Conservation (phyloP, 148 eudicot species). For the Vaccinium vitisidaea region DNA sequence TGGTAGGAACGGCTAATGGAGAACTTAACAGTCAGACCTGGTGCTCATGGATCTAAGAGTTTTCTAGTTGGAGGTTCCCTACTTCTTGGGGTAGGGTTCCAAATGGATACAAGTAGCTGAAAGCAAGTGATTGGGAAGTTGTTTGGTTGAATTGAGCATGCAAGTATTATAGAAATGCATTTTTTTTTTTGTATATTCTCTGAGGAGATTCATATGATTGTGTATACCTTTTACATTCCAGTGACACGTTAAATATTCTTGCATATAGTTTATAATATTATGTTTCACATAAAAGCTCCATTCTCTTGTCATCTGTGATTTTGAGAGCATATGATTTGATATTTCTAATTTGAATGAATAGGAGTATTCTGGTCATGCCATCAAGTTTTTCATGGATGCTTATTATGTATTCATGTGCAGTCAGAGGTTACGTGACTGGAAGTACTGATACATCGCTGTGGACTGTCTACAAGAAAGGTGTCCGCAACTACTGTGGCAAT, state of each 20-base stretch:
- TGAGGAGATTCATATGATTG: no score
- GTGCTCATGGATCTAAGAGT: neutral
- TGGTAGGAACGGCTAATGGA: neutral
- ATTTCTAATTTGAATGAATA: neutral
- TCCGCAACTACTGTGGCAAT: conserved; percentile 91
- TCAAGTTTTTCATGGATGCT: neutral
- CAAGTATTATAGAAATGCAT: neutral
- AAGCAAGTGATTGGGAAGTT: neutral
- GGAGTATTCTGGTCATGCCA: neutral
- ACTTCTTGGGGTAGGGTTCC: neutral
- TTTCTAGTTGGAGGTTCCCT: neutral
- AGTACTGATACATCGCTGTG: conserved; percentile 97
- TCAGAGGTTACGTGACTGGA: conserved; percentile 96
- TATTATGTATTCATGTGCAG: conserved; percentile 38
- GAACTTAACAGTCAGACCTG: neutral
- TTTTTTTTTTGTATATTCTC: neutral
- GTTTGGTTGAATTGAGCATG: neutral
- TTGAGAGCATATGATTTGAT: conserved; percentile 1
- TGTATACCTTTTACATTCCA: no score
- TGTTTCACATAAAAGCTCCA: no score
- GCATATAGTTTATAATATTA: no score
- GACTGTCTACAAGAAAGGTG: conserved; percentile 92
- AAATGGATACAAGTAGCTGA: neutral
- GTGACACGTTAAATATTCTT: no score
- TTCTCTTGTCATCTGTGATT: no score